phyloP scores from a whole-genome alignment of 2,329 filamentous ascomycete species.

The Raffaelea ambrosiae region DNA sequence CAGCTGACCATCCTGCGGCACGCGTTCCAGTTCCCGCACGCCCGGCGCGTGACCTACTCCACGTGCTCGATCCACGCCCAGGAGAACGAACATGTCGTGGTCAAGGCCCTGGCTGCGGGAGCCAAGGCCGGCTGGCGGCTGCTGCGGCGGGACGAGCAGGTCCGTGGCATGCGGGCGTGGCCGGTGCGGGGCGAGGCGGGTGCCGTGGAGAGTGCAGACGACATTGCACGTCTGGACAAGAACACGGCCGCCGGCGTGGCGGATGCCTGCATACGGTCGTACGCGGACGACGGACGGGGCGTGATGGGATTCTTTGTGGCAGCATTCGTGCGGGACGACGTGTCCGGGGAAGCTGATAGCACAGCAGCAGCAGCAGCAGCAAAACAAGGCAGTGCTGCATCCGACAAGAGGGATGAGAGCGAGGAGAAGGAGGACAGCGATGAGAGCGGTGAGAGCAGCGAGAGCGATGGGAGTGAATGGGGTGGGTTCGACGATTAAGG shows the following conservation, averaged over 20 bases:
- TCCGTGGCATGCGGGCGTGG: slow-evolving; percentile 70
- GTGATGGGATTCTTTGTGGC: slow-evolving; percentile 95
- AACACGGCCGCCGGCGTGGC: slow-evolving; percentile 36
- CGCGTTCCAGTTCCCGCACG: slow-evolving; percentile 72
- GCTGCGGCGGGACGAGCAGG: slow-evolving; percentile 63
- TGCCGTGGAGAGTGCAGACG: background rate
- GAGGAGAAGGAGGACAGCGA: too few relatives aligned
- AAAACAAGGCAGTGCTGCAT: background rate
- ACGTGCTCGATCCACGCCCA: slow-evolving; percentile 83
- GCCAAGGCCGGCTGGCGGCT: slow-evolving; percentile 73
- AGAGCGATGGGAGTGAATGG: slow-evolving; percentile 7
- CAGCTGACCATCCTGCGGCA: slow-evolving; percentile 77
- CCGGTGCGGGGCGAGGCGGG: slow-evolving; percentile 51
- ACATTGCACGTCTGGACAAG: background rate
- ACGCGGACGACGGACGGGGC: slow-evolving; percentile 70
- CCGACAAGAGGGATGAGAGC: slow-evolving; percentile 1
- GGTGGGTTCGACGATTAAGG: slow-evolving; percentile 14
- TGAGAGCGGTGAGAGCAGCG: background rate
- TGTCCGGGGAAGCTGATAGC: background rate
- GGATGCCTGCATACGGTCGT: slow-evolving; percentile 73
- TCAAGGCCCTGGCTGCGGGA: slow-evolving; percentile 58
- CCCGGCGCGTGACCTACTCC: slow-evolving; percentile 75
- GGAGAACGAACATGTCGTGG: slow-evolving; percentile 84
- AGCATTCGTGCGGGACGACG: slow-evolving; percentile 61
- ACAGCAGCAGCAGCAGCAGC: background rate